Evolutionary conservation across 1,284 basidiomycete species (phyloP).

Genomic region (Phellopilus nigrolimitatus): DNA sequence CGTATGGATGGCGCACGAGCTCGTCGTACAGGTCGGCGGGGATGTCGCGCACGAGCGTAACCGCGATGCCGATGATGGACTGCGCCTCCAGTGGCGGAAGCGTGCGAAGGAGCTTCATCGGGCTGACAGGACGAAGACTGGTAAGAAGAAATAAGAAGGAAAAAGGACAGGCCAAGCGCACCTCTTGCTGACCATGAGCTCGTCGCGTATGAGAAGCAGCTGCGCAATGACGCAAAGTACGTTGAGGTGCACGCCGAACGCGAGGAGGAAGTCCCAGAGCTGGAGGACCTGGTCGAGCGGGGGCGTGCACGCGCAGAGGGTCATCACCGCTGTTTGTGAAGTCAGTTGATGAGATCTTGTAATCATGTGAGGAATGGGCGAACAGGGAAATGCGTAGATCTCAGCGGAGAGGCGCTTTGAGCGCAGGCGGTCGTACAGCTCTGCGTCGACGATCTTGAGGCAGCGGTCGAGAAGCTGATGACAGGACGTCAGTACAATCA

Average conservation of each 20-base stretch:
- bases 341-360: constrained; percentile 8
- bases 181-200: constrained; percentile 83
- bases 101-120: constrained; percentile 92
- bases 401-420: constrained; percentile 96
- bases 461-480: constrained; percentile 85
- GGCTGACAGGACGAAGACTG: constrained; percentile 45
- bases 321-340: constrained; percentile 73
- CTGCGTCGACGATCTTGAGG: constrained; percentile 84
- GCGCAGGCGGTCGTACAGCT: constrained; percentile 76
- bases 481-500: background rate
- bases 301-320: constrained; percentile 93
- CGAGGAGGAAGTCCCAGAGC: constrained; percentile 96
- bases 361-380: background rate
- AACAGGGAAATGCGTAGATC: constrained; percentile 96
- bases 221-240: constrained; percentile 96
- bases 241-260: constrained; percentile 94
- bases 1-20: constrained; percentile 86
- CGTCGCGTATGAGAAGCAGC: constrained; percentile 82
- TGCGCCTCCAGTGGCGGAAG: constrained; percentile 89
- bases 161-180: constrained; percentile 32
- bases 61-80: constrained; percentile 86
- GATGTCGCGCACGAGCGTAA: constrained; percentile 88
- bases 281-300: constrained; percentile 91
- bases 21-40: constrained; percentile 87
- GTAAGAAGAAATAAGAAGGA: constrained; percentile 1